Conservation (phyloP, 1,284 basidiomycete species). For the Fomitopsis pinicola region DNA sequence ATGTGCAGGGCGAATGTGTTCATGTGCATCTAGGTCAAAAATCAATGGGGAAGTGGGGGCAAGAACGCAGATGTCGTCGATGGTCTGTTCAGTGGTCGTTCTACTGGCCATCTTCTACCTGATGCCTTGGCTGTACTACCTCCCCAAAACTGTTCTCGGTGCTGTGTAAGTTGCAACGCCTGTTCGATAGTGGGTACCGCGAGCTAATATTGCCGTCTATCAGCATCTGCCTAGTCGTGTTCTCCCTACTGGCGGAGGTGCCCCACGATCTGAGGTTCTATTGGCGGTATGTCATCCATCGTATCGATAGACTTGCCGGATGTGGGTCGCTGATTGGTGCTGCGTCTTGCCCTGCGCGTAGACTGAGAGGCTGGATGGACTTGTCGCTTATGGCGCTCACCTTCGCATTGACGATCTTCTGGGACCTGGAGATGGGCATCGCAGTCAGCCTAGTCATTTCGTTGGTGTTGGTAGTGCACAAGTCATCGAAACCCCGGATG, state of each 20-base stretch:
- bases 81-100: conserved; percentile 74
- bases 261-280: conserved; percentile 86
- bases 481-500: conserved; percentile 76
- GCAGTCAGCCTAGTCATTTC: conserved; percentile 82
- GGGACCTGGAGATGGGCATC: conserved; percentile 83
- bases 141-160: conserved; percentile 81
- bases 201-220: not conserved
- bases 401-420: conserved; percentile 76
- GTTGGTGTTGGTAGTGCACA: conserved; percentile 82
- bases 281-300: conserved; percentile 55
- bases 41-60: conserved; percentile 87
- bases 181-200: not conserved
- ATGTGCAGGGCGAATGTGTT: not conserved
- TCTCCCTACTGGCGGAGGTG: conserved; percentile 78
- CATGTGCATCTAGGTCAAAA: conserved; percentile 50
- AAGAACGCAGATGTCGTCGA: conserved; percentile 82
- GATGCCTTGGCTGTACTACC: conserved; percentile 70
- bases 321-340: conserved; percentile 1
- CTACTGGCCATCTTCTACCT: conserved; percentile 86
- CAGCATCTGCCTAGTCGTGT: conserved; percentile 81
- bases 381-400: conserved; percentile 81
- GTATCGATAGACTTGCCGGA: not conserved
- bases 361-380: conserved; percentile 88
- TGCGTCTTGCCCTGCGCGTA: conserved; percentile 22
- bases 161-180: conserved; percentile 53